Conservation (phyloP, 169 alveolate species). For the Plasmodium coatneyi region DNA sequence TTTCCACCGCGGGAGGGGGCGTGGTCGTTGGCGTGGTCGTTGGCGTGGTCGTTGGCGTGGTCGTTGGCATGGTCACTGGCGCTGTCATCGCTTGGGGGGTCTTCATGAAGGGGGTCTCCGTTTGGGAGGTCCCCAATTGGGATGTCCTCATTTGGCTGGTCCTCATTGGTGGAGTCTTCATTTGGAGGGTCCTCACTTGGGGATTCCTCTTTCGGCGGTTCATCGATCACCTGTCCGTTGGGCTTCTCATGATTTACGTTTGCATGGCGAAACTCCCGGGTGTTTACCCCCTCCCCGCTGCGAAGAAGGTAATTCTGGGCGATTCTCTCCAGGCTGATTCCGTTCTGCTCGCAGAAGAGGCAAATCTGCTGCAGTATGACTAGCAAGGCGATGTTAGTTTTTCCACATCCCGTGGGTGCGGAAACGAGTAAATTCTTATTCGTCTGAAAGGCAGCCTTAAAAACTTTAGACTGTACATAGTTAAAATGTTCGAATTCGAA, state of each 20-base stretch:
- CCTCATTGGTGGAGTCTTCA: background rate
- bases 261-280: background rate
- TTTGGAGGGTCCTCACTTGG: background rate
- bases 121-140: background rate
- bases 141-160: background rate
- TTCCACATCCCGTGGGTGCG: slow-evolving; percentile 99
- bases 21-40: background rate
- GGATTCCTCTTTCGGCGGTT: background rate
- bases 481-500: slow-evolving; percentile 84
- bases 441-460: slow-evolving; percentile 91
- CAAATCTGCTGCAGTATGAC: slow-evolving; percentile 88
- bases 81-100: background rate
- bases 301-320: background rate
- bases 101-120: background rate
- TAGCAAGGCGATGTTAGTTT: slow-evolving; percentile 96
- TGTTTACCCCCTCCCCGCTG: background rate
- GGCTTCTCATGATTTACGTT: background rate
- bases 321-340: slow-evolving; percentile 23
- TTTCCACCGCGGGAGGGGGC: background rate
- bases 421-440: slow-evolving; percentile 95
- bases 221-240: background rate
- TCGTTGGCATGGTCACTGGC: background rate
- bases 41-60: no score
- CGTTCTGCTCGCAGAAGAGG: slow-evolving; percentile 35
- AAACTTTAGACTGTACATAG: slow-evolving; percentile 92